A percentile compares a stretch with the other conserved stretches of the same genome.
phyloP scores from a whole-genome alignment of 108 stramenopile genomes.

The Aureococcus anophagefferens region DNA sequence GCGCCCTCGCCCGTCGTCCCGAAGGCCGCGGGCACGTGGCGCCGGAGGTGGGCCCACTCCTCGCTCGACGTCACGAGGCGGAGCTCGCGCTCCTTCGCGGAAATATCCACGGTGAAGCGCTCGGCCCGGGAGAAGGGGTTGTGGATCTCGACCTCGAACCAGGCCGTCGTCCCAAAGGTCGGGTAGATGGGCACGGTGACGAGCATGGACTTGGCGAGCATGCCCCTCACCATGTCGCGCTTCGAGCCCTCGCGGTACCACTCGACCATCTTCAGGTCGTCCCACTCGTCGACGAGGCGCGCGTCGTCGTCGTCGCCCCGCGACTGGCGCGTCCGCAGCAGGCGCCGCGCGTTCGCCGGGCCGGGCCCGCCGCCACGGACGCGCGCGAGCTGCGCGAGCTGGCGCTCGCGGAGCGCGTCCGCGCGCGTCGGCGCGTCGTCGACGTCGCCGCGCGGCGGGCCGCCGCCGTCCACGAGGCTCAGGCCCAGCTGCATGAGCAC shows the following conservation, averaged over 20 bases:
- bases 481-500: constrained; percentile 41
- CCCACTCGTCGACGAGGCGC: constrained; percentile 18
- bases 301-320: background rate
- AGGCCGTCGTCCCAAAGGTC: constrained; percentile 31
- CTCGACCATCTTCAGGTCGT: constrained; percentile 34
- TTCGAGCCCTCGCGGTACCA: constrained; percentile 57
- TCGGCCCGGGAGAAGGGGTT: constrained; percentile 53
- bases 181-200: constrained; percentile 33
- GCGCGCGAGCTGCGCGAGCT: constrained; percentile 20
- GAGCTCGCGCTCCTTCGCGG: constrained; percentile 34
- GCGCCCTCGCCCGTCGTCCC: constrained; percentile 29
- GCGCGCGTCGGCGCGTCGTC: background rate
- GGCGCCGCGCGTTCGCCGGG: background rate
- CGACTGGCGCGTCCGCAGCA: background rate
- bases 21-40: constrained; percentile 9
- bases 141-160: constrained; percentile 43
- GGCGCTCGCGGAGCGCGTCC: constrained; percentile 16
- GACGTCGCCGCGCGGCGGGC: background rate
- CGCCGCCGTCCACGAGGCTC: constrained; percentile 18
- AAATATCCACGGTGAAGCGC: constrained; percentile 38
- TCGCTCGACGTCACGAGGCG: constrained; percentile 28
- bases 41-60: constrained; percentile 27
- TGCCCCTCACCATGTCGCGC: constrained; percentile 31
- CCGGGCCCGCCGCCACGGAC: background rate
- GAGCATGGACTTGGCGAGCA: constrained; percentile 36